Conservation (phyloP, 306 rosid genomes). For the Inga laurina region DNA sequence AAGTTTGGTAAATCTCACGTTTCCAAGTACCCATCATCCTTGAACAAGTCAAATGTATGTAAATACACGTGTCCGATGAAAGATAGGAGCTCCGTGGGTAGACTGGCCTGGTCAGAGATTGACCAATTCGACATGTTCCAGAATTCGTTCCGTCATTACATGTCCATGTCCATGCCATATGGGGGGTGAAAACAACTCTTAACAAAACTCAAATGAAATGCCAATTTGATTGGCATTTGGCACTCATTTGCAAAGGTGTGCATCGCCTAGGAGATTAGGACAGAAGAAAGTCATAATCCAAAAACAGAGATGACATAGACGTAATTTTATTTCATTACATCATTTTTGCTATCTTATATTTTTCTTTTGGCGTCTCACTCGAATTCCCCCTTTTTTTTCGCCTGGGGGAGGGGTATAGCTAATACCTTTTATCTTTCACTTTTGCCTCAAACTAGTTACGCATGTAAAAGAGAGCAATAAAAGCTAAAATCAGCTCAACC, state of each 20-base stretch:
- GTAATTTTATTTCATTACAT: too few relatives aligned
- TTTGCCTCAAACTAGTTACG: constrained; percentile 4
- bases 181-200: too few relatives aligned
- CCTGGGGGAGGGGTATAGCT: too few relatives aligned
- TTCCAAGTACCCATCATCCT: background rate
- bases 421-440: background rate
- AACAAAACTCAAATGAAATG: background rate
- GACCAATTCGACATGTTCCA: background rate
- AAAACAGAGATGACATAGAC: too few relatives aligned
- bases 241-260: background rate
- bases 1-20: background rate
- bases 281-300: background rate
- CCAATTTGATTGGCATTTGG: background rate
- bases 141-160: background rate
- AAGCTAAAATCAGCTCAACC: constrained; percentile 4
- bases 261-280: background rate
- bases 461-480: background rate
- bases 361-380: too few relatives aligned
- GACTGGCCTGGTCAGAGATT: background rate
- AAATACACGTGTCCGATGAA: background rate
- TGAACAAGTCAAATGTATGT: background rate
- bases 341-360: too few relatives aligned
- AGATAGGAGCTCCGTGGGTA: background rate
- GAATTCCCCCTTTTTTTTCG: too few relatives aligned
- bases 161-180: background rate